Evolutionary conservation across 768 basidiomycete genomes (phyloP), one percentile per base, ranked within the genome.

Genomic region (Ramaria sp.): DNA sequence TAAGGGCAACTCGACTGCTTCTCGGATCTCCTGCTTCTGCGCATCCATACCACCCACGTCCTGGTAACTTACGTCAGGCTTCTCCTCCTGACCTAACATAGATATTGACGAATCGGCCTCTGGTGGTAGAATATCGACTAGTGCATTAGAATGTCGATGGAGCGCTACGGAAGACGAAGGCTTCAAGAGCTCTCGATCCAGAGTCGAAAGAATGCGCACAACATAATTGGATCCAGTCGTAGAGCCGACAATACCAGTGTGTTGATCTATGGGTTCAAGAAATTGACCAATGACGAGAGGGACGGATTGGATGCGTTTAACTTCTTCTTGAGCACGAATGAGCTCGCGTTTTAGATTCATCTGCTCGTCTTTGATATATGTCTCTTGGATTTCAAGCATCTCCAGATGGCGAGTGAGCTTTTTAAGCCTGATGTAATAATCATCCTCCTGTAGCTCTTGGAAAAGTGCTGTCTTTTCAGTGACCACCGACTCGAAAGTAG

Each of bases 271-370:
- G 50, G 96, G 88, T 72, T 99, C 96, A 34, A 98, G 81, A 74
- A 99, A 99, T 69, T 99, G 96, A 55, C 96, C 96, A 64, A 99
- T 99, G 65, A 99, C 96, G 15, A 99, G 83, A 0, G 96, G 96
- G 5, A 99, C 96, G 51, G 90, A 90, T 71, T 98, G 93, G 67
- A 99, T 99, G 56, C 96, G 88, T 71, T 97, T 96, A 65, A 99
- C 96, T 71, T 99, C 96, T 68, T 99, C 96, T 66, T 99, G 96
- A 0, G 96, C 96, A 55, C 96, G 90, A 61, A 98, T 88, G 58
- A 99, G 85, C 70, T 99, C 96, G 48, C 95, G 84, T 69, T 98
- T 95, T 54, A 99, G 81, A 64, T 97, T 97, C 15, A 89, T 89
- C 63, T 96, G 94, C 68, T 99, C 96, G 62, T 99, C 95, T 67